Conservation (phyloP, 2,329 filamentous ascomycete species). For the Cladosporium sp. region DNA sequence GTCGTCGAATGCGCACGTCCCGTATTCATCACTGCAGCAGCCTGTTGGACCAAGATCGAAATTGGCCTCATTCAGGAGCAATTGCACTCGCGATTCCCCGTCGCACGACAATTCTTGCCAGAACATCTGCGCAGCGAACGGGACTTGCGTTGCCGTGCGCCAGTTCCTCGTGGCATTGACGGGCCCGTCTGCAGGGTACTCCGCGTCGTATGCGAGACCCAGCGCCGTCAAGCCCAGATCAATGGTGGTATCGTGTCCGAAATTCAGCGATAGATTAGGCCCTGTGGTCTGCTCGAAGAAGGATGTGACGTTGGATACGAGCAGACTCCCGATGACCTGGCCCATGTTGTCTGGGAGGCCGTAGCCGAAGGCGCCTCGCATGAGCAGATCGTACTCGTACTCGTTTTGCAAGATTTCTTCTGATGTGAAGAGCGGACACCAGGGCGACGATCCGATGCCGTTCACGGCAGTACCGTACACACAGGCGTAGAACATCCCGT, state of each 20-base stretch:
- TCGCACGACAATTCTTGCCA: neutral
- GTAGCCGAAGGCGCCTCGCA: slow-evolving; percentile 1
- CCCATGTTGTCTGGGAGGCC: neutral
- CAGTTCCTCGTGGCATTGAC: neutral
- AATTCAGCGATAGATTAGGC: neutral
- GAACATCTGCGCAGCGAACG: slow-evolving; percentile 4
- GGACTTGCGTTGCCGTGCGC: neutral
- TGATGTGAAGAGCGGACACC: neutral
- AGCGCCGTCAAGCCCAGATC: slow-evolving; percentile 1
- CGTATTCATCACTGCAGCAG: slow-evolving; percentile 2
- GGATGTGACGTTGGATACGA: slow-evolving; percentile 3
- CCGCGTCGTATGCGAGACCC: slow-evolving; percentile 3
- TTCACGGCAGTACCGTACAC: neutral
- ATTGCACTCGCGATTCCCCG: neutral
- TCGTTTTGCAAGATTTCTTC: slow-evolving; percentile 3
- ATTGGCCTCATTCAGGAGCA: slow-evolving; percentile 1
- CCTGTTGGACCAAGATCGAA: neutral
- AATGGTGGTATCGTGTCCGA: neutral
- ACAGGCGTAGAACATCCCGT: neutral
- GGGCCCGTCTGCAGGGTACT: neutral
- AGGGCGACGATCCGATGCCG: neutral
- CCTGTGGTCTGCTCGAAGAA: neutral
- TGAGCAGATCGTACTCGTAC: slow-evolving; percentile 2
- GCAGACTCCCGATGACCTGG: neutral
- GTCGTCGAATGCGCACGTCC: neutral